A percentile compares a stretch with the other conserved stretches of the same genome.
These are phyloP conservation scores for Ajuga chamaepitys DNA, from an alignment of 257 asterid genomes.

Conservation along the genomic window DNA sequence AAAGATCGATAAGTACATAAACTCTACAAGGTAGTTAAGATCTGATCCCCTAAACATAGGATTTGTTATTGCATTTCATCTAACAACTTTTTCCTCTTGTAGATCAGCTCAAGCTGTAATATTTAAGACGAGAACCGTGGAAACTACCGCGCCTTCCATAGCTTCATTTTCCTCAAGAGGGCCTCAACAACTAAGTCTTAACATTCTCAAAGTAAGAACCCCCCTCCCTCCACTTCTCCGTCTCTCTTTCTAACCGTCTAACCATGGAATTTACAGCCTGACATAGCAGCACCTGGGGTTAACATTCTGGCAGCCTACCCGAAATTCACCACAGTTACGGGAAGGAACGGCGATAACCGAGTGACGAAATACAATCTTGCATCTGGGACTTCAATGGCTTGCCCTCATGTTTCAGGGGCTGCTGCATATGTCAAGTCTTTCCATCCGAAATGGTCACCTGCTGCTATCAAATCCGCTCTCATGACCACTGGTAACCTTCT, in stretches of 20 bases:
- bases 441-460: constrained; percentile 67
- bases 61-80: not conserved
- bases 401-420: constrained; percentile 76
- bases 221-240: not conserved
- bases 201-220: constrained; percentile 64
- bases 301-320: constrained; percentile 66
- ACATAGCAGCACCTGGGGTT: constrained; percentile 79
- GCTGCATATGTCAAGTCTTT: constrained; percentile 71
- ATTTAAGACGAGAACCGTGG: constrained; percentile 31
- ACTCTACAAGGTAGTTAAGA: constrained; percentile 45
- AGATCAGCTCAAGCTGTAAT: constrained; percentile 54
- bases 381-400: constrained; percentile 93
- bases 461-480: constrained; percentile 83
- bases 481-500: constrained; percentile 68
- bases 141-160: constrained; percentile 33
- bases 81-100: not conserved
- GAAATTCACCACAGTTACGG: constrained; percentile 12
- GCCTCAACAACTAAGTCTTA: constrained; percentile 35
- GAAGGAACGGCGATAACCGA: constrained; percentile 22
- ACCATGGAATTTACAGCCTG: constrained; percentile 47
- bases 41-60: not conserved
- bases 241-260: not conserved
- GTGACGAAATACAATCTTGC: constrained; percentile 32
- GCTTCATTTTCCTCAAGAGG: constrained; percentile 84
- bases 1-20: constrained; percentile 43